Conservation (phyloP, 208 protist genomes). For the Acanthamoeba lenticulata region DNA sequence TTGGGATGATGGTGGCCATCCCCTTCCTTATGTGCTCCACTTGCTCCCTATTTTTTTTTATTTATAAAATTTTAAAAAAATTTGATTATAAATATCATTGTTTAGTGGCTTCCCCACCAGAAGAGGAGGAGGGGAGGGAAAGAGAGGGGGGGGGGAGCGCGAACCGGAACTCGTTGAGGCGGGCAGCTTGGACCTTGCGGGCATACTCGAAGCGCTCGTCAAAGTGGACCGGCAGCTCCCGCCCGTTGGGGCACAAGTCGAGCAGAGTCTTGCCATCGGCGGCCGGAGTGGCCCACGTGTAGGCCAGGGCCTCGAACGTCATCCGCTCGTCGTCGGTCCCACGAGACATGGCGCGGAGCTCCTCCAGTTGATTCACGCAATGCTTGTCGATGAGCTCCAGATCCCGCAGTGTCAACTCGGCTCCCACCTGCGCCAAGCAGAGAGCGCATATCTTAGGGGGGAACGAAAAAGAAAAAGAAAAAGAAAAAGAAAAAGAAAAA, state of each 20-base stretch:
- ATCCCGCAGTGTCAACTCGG: not conserved
- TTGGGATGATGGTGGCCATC: slow-evolving; percentile 71
- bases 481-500: not conserved
- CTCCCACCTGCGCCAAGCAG: not conserved
- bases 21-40: slow-evolving; percentile 69
- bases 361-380: not conserved
- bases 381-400: slow-evolving; percentile 52
- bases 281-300: not conserved
- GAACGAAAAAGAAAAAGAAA: not conserved
- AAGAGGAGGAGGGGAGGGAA: not conserved
- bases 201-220: slow-evolving; percentile 60
- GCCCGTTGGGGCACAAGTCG: not conserved
- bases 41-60: slow-evolving; percentile 16
- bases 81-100: not conserved
- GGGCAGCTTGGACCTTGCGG: not conserved
- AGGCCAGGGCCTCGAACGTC: not conserved
- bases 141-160: not conserved
- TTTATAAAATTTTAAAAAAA: too few relatives aligned
- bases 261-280: not conserved
- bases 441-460: not conserved
- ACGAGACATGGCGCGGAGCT: not conserved
- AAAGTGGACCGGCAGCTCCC: not conserved
- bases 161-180: slow-evolving; percentile 56
- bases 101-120: not conserved
- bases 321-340: not conserved